Evolutionary conservation across 495 filamentous ascomycete species (phyloP), one percentile per base, ranked within the genome.

Genomic region (Podospora pseudopauciseta): DNA sequence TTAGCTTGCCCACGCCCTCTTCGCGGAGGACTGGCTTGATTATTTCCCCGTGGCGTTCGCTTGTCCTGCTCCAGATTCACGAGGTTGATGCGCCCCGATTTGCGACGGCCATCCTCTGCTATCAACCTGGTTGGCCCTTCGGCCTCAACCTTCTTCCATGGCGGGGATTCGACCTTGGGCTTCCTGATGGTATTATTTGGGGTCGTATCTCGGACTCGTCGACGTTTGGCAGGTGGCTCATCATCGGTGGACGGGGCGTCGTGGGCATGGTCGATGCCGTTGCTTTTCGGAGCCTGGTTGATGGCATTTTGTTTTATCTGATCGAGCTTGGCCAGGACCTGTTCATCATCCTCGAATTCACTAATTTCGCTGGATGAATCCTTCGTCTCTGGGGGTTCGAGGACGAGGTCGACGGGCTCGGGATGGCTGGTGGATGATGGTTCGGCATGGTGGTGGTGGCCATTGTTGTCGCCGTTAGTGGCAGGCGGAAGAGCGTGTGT

Each of bases 141-240:
- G 28, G 88, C 91, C 59, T 91, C 89, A 63, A 90, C 82, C 77
- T 88, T 94, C 81, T 95, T 98, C 95, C 95, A 99, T 27, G 95
- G 95, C 67, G 95, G 95, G 34, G 95, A 97, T 65, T 82, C 79
- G 26, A 75, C 75, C 70, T 87, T 87, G n/a, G 75, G 76, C 62
- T 72, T 70, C 28, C 82, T 80, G 20, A 71, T 28, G 32, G 75
- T 58, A 59, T 66, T 76, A 15, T 71, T 63, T 4, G 82, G 80
- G 1, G 81, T 81, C 30, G 77, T 72, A 30, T 78, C 77, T 54
- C 80, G 80, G 6, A 93, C 83, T 77, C 92, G 90, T 71, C 91
- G 88, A 74, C 88, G 89, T 78, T 95, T 96, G 13, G 84, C 82
- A 63, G 91, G 90, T 65, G 86, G 90, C 20, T 79, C 84, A 34